Percentiles rank a stretch among this genome's conserved stretches.
phyloP scores from a whole-genome alignment of 192 early-diverging fungal species.

The Gonapodya prolifera region DNA sequence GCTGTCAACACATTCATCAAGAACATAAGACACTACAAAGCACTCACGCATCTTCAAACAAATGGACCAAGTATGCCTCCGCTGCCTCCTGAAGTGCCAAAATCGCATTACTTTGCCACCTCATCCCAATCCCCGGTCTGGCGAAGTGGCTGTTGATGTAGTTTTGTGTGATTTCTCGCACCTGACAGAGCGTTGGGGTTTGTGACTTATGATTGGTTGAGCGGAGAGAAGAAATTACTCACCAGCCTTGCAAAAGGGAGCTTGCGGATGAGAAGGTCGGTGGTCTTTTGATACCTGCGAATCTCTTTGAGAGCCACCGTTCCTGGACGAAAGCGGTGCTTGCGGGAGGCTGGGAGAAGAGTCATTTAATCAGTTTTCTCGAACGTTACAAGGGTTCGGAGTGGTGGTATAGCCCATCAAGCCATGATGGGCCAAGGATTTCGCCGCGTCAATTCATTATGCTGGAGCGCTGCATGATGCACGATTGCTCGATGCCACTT shows the following conservation, averaged over 20 bases:
- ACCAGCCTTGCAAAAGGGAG: conserved; percentile 79
- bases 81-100: conserved; percentile 68
- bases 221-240: conserved; percentile 1
- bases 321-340: conserved; percentile 56
- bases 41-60: conserved; percentile 77
- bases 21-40: not conserved
- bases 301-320: conserved; percentile 75
- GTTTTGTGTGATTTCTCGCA: conserved; percentile 52
- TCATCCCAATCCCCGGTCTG: conserved; percentile 22
- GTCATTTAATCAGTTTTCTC: too few relatives aligned
- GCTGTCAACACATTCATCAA: not conserved
- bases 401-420: too few relatives aligned
- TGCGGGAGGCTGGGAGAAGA: too few relatives aligned
- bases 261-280: conserved; percentile 65
- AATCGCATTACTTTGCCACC: conserved; percentile 68
- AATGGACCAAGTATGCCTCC: conserved; percentile 69
- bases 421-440: too few relatives aligned
- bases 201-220: conserved; percentile 1
- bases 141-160: conserved; percentile 23
- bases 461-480: too few relatives aligned
- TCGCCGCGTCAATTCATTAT: too few relatives aligned
- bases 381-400: too few relatives aligned
- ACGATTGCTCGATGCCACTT: too few relatives aligned
- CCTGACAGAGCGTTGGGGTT: conserved; percentile 13
- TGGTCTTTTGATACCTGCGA: conserved; percentile 68